Percentiles rank a stretch among this genome's conserved stretches.
Evolutionary conservation across 2,329 filamentous ascomycete genomes (phyloP).

Genomic region (Amphichorda felina): DNA sequence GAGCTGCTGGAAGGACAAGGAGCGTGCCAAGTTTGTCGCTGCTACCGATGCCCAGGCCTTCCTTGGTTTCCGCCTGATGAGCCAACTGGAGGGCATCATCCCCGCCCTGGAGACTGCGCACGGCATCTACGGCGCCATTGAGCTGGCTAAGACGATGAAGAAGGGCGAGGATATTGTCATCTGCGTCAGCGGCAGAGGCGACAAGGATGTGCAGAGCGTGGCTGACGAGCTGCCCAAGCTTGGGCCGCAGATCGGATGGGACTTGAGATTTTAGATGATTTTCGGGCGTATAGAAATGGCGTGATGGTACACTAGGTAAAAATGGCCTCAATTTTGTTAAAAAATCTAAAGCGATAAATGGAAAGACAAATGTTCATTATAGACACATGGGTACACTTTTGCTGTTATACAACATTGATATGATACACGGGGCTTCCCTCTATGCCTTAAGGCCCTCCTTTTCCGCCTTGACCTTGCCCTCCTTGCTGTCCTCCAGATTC

Average conservation of each 20-base stretch:
- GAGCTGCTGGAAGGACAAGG: slow-evolving; percentile 81
- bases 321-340: too few species aligned
- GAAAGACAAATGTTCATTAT: neutral
- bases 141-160: slow-evolving; percentile 80
- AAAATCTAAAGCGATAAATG: too few species aligned
- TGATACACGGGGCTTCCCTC: neutral
- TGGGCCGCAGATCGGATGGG: slow-evolving; percentile 77
- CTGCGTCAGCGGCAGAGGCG: slow-evolving; percentile 82
- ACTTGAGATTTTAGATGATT: slow-evolving; percentile 43
- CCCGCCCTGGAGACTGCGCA: slow-evolving; percentile 90
- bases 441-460: slow-evolving; percentile 3
- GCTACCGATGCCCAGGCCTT: slow-evolving; percentile 90
- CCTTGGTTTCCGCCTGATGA: slow-evolving; percentile 71
- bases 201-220: slow-evolving; percentile 98
- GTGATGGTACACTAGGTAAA: neutral
- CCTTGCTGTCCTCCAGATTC: neutral
- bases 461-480: slow-evolving; percentile 3
- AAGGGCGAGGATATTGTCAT: slow-evolving; percentile 87
- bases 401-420: neutral
- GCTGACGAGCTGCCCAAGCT: slow-evolving; percentile 85
- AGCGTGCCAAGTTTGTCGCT: slow-evolving; percentile 77
- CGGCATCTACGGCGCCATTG: slow-evolving; percentile 77
- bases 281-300: neutral
- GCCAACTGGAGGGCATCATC: slow-evolving; percentile 89
- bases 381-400: neutral